Conservation (phyloP, 768 basidiomycete genomes). For the Leccinum aurantiacum region DNA sequence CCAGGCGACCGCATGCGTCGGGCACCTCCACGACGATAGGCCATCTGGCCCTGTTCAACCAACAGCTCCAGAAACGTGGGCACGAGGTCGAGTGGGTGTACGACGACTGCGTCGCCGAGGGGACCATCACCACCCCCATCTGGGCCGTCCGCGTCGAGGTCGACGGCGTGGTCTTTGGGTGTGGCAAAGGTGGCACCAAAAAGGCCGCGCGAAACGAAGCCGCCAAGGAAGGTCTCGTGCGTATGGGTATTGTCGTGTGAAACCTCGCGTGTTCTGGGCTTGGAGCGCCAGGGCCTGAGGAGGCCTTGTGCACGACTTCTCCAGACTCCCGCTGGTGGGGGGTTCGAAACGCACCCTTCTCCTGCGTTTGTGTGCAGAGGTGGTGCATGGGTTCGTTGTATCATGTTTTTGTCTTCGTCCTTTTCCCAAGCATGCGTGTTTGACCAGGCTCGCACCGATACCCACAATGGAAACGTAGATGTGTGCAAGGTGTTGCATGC, state of each 20-base stretch:
- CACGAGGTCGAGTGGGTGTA: slow-evolving; percentile 72
- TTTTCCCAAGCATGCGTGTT: background rate
- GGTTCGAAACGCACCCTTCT: slow-evolving; percentile 22
- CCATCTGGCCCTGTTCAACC: slow-evolving; percentile 80
- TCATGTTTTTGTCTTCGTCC: background rate
- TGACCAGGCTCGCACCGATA: background rate
- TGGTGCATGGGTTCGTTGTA: slow-evolving; percentile 41
- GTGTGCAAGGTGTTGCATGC: background rate
- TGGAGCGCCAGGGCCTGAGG: background rate
- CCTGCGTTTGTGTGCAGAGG: slow-evolving; percentile 67
- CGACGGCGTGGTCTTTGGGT: slow-evolving; percentile 57
- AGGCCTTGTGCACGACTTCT: slow-evolving; percentile 49
- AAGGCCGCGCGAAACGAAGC: slow-evolving; percentile 80
- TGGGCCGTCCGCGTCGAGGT: slow-evolving; percentile 71
- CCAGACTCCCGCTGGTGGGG: slow-evolving; percentile 56
- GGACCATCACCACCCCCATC: slow-evolving; percentile 67
- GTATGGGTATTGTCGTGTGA: slow-evolving; percentile 54
- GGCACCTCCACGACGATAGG: slow-evolving; percentile 43
- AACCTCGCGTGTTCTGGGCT: background rate
- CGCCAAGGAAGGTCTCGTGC: slow-evolving; percentile 68
- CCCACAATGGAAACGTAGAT: slow-evolving; percentile 8
- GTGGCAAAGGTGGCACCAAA: slow-evolving; percentile 72
- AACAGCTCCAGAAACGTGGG: slow-evolving; percentile 60
- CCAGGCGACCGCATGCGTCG: no score
- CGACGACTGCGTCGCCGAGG: slow-evolving; percentile 44